phyloP scores from a whole-genome alignment of 2,329 filamentous ascomycete genomes.

The Fusarium sp. region DNA sequence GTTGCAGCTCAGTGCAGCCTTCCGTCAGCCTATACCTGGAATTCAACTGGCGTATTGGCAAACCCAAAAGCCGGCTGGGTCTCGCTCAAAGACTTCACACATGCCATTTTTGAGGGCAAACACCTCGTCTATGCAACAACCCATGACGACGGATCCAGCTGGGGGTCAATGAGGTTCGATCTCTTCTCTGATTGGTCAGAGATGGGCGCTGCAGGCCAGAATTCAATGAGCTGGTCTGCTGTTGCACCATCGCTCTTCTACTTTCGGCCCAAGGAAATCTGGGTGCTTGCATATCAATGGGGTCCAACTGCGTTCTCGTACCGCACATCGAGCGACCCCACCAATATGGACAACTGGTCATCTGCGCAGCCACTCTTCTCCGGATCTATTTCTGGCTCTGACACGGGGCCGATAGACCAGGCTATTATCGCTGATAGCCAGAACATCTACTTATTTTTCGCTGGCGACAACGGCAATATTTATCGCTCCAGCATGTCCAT shows the following conservation, averaged over 20 bases:
- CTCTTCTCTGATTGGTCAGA: conserved; percentile 67
- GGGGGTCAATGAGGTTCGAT: conserved; percentile 72
- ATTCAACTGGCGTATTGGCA: conserved; percentile 18
- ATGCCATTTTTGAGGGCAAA: conserved; percentile 67
- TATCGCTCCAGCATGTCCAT: conserved; percentile 76
- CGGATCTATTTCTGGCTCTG: conserved; percentile 65
- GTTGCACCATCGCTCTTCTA: conserved; percentile 77
- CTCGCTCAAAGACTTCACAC: conserved; percentile 73
- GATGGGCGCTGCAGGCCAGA: conserved; percentile 68
- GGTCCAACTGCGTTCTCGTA: conserved; percentile 72
- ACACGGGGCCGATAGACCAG: conserved; percentile 73
- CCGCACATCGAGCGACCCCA: conserved; percentile 70
- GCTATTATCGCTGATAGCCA: conserved; percentile 72
- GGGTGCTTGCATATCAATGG: conserved; percentile 76
- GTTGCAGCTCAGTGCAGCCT: conserved; percentile 27
- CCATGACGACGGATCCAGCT: conserved; percentile 60
- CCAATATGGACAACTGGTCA: conserved; percentile 71
- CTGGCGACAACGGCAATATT: conserved; percentile 76
- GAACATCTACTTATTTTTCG: conserved; percentile 78
- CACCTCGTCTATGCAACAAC: conserved; percentile 73
- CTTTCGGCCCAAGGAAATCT: conserved; percentile 72
- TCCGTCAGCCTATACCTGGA: conserved; percentile 30
- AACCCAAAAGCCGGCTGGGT: conserved; percentile 19
- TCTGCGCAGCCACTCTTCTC: conserved; percentile 68
- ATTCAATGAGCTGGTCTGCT: conserved; percentile 60